Evolutionary conservation across 129 eudicot species (phyloP).

Genomic region (Tagetes patula): DNA sequence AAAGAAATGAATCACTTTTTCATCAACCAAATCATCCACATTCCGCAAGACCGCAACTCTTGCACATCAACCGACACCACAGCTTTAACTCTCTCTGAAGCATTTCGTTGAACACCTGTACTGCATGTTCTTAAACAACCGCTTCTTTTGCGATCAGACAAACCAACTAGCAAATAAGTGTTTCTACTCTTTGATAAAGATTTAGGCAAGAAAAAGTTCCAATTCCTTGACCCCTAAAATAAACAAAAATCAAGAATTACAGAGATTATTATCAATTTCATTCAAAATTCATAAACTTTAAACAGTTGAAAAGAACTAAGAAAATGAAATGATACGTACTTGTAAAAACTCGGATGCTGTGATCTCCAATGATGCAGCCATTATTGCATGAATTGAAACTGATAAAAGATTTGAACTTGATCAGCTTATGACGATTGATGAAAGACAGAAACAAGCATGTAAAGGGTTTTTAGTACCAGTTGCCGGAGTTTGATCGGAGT

Average conservation of each 20-base stretch:
- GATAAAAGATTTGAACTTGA: neutral
- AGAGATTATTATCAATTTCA: slow-evolving; percentile 7
- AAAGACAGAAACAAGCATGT: too few species aligned
- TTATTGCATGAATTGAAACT: slow-evolving; percentile 10
- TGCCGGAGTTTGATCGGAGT: neutral
- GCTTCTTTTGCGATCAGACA: slow-evolving; percentile 15
- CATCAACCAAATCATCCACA: slow-evolving; percentile 32
- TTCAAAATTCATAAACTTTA: neutral
- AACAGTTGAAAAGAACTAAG: neutral
- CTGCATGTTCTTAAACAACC: slow-evolving; percentile 26
- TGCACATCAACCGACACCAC: slow-evolving; percentile 47
- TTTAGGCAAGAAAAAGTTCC: slow-evolving; percentile 49
- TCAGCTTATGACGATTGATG: neutral
- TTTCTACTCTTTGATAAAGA: slow-evolving; percentile 41
- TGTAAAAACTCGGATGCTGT: slow-evolving; percentile 52
- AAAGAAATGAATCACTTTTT: slow-evolving; percentile 66
- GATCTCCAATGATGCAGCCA: slow-evolving; percentile 48
- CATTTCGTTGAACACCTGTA: slow-evolving; percentile 30
- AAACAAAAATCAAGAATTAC: neutral
- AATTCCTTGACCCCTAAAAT: slow-evolving; percentile 51
- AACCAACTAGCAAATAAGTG: slow-evolving; percentile 31
- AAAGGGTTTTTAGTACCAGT: too few species aligned
- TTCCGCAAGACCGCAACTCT: slow-evolving; percentile 34
- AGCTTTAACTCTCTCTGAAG: slow-evolving; percentile 46
- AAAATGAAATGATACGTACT: slow-evolving; percentile 28